phyloP scores from a whole-genome alignment of 345 rosid species.

The Cardamine chenopodiifolia region DNA sequence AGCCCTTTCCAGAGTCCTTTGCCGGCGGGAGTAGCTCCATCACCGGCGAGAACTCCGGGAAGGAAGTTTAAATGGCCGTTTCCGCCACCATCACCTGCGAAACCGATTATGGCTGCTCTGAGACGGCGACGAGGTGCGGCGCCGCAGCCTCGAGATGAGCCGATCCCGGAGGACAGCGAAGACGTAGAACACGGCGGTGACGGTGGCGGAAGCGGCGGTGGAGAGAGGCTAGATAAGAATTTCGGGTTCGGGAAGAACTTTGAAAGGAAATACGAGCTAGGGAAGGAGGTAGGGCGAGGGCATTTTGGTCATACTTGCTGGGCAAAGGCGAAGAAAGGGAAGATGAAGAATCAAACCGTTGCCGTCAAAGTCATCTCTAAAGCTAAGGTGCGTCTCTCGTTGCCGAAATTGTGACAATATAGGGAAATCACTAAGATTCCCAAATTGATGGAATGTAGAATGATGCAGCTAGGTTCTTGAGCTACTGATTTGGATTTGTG shows the following conservation, averaged over 20 bases:
- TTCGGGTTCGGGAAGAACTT: slow-evolving; percentile 84
- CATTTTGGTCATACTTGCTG: slow-evolving; percentile 98
- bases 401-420: not conserved
- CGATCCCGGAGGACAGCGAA: slow-evolving; percentile 64
- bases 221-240: slow-evolving; percentile 67
- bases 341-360: slow-evolving; percentile 70
- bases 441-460: slow-evolving; percentile 4
- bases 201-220: slow-evolving; percentile 34
- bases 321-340: slow-evolving; percentile 86
- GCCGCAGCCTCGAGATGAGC: slow-evolving; percentile 58
- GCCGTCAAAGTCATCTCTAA: slow-evolving; percentile 96
- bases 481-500: slow-evolving; percentile 12
- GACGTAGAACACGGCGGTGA: slow-evolving; percentile 30
- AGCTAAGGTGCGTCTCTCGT: slow-evolving; percentile 57
- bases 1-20: slow-evolving; percentile 84
- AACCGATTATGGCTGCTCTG: slow-evolving; percentile 85
- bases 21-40: slow-evolving; percentile 82
- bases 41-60: slow-evolving; percentile 85
- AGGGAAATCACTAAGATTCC: not conserved
- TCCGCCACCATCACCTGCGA: slow-evolving; percentile 98
- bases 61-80: slow-evolving; percentile 90
- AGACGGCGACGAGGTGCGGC: slow-evolving; percentile 54
- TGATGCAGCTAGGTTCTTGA: slow-evolving; percentile 1
- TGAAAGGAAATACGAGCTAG: slow-evolving; percentile 75
- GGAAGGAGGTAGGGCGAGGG: slow-evolving; percentile 92